These are phyloP conservation scores for Russula sp. DNA, from an alignment of 768 basidiomycete genomes.

Conservation along the genomic window DNA sequence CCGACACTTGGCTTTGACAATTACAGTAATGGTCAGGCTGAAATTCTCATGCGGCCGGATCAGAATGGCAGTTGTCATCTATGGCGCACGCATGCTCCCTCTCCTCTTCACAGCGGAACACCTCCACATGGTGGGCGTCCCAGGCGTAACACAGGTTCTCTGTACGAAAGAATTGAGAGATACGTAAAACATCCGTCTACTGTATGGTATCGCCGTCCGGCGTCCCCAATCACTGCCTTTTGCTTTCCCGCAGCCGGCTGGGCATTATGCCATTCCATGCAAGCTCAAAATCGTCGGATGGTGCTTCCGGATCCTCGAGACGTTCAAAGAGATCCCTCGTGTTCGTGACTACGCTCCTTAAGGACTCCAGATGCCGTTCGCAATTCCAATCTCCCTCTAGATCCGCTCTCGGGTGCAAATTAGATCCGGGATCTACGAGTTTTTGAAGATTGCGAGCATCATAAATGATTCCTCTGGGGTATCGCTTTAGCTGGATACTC, in stretches of 20 bases:
- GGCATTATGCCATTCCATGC: slow-evolving; percentile 24
- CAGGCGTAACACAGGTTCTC: slow-evolving; percentile 2
- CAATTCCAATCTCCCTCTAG: not conserved
- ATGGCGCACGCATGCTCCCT: no score
- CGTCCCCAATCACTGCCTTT: not conserved
- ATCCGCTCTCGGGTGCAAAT: not conserved
- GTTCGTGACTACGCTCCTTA: slow-evolving; percentile 13
- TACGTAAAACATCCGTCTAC: not conserved
- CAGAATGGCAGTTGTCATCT: no score
- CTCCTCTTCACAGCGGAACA: no score
- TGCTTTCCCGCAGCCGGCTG: not conserved
- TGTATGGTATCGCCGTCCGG: not conserved
- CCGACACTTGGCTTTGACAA: no score
- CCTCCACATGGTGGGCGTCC: no score
- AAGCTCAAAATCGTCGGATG: slow-evolving; percentile 9
- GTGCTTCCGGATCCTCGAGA: slow-evolving; percentile 7
- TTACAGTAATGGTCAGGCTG: no score
- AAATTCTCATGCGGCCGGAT: no score
- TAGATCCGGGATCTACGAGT: slow-evolving; percentile 4
- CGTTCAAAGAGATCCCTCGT: slow-evolving; percentile 6
- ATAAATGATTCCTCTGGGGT: slow-evolving; percentile 2
- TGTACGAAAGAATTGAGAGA: not conserved
- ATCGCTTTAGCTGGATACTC: not conserved
- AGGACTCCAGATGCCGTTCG: not conserved
- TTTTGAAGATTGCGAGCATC: slow-evolving; percentile 2